A percentile compares a stretch with the other conserved stretches of the same genome.
Evolutionary conservation across 306 rosid species (phyloP).

Genomic region (Canavalia ensiformis): DNA sequence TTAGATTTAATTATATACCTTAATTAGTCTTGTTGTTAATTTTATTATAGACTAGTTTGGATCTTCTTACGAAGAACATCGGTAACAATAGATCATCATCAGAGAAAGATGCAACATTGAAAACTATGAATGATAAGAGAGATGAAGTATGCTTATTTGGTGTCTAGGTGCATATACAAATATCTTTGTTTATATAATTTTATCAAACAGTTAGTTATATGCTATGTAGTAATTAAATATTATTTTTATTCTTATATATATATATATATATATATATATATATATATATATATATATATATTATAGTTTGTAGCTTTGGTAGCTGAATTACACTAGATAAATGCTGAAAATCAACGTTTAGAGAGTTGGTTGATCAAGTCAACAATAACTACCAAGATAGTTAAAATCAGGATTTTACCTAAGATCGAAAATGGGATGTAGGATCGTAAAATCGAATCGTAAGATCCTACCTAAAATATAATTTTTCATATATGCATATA

Average conservation of each 20-base stretch:
- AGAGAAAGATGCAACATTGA: constrained; percentile 52
- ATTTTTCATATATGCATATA: too few species aligned
- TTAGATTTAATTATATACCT: background rate
- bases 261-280: too few species aligned
- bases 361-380: constrained; percentile 56
- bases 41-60: constrained; percentile 61
- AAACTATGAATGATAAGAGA: constrained; percentile 46
- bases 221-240: too few species aligned
- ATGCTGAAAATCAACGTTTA: constrained; percentile 59
- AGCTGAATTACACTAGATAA: constrained; percentile 61
- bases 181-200: background rate
- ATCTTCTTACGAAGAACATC: constrained; percentile 57
- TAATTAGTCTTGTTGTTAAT: background rate
- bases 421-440: too few species aligned
- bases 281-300: background rate
- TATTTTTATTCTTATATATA: too few species aligned
- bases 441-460: too few species aligned
- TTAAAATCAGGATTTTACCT: too few species aligned
- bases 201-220: background rate
- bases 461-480: too few species aligned
- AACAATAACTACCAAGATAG: constrained; percentile 36
- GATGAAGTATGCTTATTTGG: constrained; percentile 17
- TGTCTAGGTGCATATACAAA: background rate
- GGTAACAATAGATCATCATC: constrained; percentile 45
- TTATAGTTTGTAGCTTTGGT: constrained; percentile 51